A percentile compares a stretch with the other conserved stretches of the same genome.
Conservation (phyloP, 2,329 filamentous ascomycete genomes). For the Phialemoniopsis sp. region DNA sequence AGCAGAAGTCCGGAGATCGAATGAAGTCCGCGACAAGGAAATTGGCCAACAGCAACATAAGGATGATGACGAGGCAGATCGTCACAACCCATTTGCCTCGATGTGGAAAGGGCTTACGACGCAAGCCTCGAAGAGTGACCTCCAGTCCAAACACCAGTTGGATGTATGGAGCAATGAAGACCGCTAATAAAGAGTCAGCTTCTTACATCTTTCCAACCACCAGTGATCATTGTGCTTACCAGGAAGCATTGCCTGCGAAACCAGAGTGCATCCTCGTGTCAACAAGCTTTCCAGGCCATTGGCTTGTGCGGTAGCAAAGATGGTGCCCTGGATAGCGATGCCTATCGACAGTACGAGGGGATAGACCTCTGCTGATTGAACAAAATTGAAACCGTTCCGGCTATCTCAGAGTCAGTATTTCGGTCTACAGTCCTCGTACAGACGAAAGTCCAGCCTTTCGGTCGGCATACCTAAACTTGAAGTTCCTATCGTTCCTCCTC, state of each 20-base stretch:
- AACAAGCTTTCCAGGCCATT: slow-evolving; percentile 48
- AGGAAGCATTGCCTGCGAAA: slow-evolving; percentile 56
- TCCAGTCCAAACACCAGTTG: slow-evolving; percentile 65
- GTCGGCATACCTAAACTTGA: slow-evolving; percentile 34
- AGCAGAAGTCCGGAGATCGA: slow-evolving; percentile 55
- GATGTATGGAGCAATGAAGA: slow-evolving; percentile 63
- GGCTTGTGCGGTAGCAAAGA: slow-evolving; percentile 53
- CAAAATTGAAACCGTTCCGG: slow-evolving; percentile 19
- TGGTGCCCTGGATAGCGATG: slow-evolving; percentile 53
- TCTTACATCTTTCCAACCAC: neutral
- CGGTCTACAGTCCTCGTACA: too few species aligned
- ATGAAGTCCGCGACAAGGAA: slow-evolving; percentile 56
- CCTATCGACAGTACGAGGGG: slow-evolving; percentile 54
- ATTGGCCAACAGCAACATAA: slow-evolving; percentile 46
- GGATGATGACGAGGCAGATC: slow-evolving; percentile 49
- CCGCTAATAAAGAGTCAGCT: slow-evolving; percentile 38
- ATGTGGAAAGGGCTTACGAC: slow-evolving; percentile 49
- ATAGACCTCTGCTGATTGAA: slow-evolving; percentile 43
- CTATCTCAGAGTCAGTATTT: neutral
- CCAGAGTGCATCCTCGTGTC: slow-evolving; percentile 44
- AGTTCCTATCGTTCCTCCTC: slow-evolving; percentile 33
- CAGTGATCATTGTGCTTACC: slow-evolving; percentile 31
- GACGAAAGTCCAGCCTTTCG: too few species aligned
- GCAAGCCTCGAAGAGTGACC: slow-evolving; percentile 50
- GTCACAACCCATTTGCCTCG: slow-evolving; percentile 56